phyloP scores from a whole-genome alignment of 1,284 basidiomycete genomes.

The Cryptococcus maquisensis region DNA sequence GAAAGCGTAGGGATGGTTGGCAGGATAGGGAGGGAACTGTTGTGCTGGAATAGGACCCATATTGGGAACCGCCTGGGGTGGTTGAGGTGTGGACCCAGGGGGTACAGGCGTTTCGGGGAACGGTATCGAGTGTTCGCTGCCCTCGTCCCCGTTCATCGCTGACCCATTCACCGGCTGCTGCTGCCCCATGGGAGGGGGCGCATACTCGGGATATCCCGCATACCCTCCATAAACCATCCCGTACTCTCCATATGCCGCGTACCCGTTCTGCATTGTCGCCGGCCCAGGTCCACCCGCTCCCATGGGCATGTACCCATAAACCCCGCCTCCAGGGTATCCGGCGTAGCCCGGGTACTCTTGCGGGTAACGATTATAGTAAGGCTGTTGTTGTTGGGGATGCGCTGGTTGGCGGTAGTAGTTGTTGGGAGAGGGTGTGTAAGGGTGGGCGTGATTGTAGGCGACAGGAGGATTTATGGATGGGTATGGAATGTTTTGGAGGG shows the following conservation, averaged over 20 bases:
- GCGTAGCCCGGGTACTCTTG: conserved; percentile 4
- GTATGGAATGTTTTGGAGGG: too few species aligned
- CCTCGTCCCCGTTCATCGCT: background rate
- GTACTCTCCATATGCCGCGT: conserved; percentile 16
- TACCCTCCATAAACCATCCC: background rate
- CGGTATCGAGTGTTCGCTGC: conserved; percentile 6
- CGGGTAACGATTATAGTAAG: background rate
- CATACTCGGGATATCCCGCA: background rate
- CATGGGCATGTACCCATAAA: conserved; percentile 14
- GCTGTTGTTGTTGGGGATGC: conserved; percentile 8
- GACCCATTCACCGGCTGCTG: background rate
- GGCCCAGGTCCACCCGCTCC: conserved; percentile 36
- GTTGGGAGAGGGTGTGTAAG: conserved; percentile 1
- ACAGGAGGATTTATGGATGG: too few species aligned
- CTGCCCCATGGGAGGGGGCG: background rate
- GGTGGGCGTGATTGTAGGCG: background rate
- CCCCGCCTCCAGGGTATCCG: conserved; percentile 8
- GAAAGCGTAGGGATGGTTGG: conserved; percentile 40
- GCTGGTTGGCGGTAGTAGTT: conserved; percentile 4
- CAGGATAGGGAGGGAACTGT: conserved; percentile 24
- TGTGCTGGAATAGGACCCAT: background rate
- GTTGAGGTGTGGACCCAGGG: background rate
- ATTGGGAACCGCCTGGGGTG: background rate
- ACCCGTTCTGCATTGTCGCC: conserved; percentile 43
- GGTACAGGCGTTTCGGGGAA: background rate